Conservation (phyloP, 129 eudicot species). For the Erigeron canadensis region DNA sequence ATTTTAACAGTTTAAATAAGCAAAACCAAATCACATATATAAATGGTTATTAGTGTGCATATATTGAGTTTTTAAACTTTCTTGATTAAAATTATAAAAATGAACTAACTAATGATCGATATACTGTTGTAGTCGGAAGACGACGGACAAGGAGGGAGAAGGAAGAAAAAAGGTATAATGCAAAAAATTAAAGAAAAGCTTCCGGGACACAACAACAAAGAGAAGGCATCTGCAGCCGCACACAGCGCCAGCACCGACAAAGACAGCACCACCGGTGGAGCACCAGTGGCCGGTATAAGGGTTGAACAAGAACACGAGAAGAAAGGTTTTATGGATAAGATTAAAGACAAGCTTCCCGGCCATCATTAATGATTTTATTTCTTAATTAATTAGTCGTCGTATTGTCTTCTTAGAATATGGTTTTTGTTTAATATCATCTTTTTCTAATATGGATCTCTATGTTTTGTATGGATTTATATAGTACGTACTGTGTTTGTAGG, state of each 20-base stretch:
- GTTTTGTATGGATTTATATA: background rate
- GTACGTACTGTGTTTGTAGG: background rate
- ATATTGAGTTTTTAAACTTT: background rate
- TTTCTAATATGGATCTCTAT: background rate
- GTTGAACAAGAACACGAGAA: constrained; percentile 51
- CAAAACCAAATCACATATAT: too few relatives aligned
- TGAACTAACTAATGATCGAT: background rate
- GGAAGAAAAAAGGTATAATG: constrained; percentile 61
- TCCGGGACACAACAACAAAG: constrained; percentile 35
- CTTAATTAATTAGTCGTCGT: too few relatives aligned
- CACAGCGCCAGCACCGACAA: constrained; percentile 19
- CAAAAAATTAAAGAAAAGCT: constrained; percentile 66
- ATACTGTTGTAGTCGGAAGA: constrained; percentile 48
- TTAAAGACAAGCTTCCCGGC: constrained; percentile 76
- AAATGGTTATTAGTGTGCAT: too few relatives aligned
- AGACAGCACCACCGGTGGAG: constrained; percentile 14
- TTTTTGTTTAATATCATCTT: background rate
- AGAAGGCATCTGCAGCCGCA: constrained; percentile 20
- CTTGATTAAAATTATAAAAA: background rate
- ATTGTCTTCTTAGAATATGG: too few relatives aligned
- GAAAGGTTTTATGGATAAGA: constrained; percentile 66
- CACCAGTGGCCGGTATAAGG: constrained; percentile 8
- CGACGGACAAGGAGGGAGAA: constrained; percentile 64
- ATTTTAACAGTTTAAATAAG: too few relatives aligned
- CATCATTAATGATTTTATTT: constrained; percentile 35